Percentiles rank a stretch among this genome's conserved stretches.
phyloP scores from a whole-genome alignment of 2,329 filamentous ascomycete genomes.

The Arachnomyces sp. region DNA sequence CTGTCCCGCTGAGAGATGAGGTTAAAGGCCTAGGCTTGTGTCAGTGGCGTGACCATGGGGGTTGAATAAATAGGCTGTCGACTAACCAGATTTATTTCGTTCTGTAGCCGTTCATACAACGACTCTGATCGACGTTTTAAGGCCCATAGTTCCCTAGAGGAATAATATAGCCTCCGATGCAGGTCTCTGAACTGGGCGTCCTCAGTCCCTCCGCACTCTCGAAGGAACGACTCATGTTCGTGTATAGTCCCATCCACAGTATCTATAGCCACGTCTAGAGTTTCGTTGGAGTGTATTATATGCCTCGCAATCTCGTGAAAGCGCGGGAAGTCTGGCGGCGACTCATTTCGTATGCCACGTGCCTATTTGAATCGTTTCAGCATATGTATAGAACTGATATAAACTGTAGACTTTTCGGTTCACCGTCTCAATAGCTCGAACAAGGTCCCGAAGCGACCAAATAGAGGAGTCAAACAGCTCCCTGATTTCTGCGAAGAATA shows the following conservation, averaged over 20 bases:
- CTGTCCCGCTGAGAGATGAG: conserved; percentile 24
- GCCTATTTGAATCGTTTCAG: conserved; percentile 5
- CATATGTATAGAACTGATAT: background rate
- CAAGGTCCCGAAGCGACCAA: conserved; percentile 23
- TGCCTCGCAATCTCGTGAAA: conserved; percentile 27
- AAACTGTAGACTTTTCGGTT: background rate
- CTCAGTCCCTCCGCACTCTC: background rate
- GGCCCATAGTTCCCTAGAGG: conserved; percentile 21
- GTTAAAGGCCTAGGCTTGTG: conserved; percentile 23
- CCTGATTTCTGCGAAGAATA: conserved; percentile 16
- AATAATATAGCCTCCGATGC: conserved; percentile 14
- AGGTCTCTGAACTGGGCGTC: background rate
- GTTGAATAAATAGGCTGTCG: background rate
- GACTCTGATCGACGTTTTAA: conserved; percentile 20
- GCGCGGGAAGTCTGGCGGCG: conserved; percentile 14
- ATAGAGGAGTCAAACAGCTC: conserved; percentile 20
- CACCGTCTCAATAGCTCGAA: conserved; percentile 25
- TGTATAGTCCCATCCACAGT: conserved; percentile 17
- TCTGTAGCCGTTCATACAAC: conserved; percentile 22
- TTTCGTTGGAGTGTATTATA: conserved; percentile 24
- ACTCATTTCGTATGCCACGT: conserved; percentile 8
- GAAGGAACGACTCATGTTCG: conserved; percentile 14
- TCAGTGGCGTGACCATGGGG: conserved; percentile 1
- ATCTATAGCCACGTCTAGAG: conserved; percentile 24
- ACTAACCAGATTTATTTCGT: conserved; percentile 27